Conservation (phyloP, 2,329 filamentous ascomycete species). For the Chaetomium strumarium region DNA sequence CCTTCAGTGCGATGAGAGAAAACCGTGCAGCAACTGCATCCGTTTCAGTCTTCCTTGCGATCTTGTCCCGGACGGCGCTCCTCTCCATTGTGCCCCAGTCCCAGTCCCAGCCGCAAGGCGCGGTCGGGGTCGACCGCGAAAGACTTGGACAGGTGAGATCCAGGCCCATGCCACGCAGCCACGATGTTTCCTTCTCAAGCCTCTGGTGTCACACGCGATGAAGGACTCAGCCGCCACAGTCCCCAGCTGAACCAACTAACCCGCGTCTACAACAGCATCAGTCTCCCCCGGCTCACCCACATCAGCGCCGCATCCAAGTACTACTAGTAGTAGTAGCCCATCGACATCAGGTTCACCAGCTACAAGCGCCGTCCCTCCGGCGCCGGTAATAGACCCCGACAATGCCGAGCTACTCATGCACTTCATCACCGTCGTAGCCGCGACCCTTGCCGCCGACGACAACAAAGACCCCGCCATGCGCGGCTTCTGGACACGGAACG, state of each 20-base stretch:
- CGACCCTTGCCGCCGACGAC: constrained; percentile 16
- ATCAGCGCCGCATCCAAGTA: neutral
- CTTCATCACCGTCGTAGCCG: constrained; percentile 21
- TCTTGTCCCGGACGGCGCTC: neutral
- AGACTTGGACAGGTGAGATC: neutral
- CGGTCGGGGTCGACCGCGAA: constrained; percentile 2
- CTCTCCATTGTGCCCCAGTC: neutral
- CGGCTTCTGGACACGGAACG: constrained; percentile 11
- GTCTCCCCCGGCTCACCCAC: neutral
- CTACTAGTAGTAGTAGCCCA: too few species aligned
- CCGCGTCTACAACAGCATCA: neutral
- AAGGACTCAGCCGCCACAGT: too few species aligned
- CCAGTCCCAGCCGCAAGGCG: neutral
- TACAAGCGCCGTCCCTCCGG: too few species aligned
- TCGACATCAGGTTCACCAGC: neutral
- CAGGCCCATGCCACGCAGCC: too few species aligned
- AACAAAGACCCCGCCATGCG: constrained; percentile 13
- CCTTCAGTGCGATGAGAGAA: constrained; percentile 1
- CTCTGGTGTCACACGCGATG: too few species aligned
- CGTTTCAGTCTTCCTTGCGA: constrained; percentile 2
- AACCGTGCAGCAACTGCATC: constrained; percentile 3
- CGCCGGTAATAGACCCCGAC: constrained; percentile 9
- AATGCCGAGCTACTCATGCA: constrained; percentile 26
- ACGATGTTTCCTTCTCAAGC: neutral
- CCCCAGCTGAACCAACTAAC: neutral